Percentiles rank a stretch among this genome's conserved stretches.
These are phyloP conservation scores for Colletotrichum lini DNA, from an alignment of 2,329 filamentous ascomycete species.

Conservation along the genomic window DNA sequence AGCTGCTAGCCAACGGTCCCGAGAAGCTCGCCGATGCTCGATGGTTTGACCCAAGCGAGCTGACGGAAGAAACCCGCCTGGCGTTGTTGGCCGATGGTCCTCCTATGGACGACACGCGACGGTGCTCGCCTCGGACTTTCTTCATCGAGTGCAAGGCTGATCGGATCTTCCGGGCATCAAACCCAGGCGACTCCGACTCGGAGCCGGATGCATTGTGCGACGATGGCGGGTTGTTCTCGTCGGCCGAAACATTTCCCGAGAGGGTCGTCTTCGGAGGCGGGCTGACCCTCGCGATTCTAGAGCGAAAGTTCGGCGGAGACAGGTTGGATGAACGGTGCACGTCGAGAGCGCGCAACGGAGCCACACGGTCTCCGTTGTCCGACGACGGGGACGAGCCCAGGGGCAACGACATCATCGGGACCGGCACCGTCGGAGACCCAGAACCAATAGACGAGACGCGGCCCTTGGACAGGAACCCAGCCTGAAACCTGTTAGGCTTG, in stretches of 20 bases:
- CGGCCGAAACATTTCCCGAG: conserved; percentile 52
- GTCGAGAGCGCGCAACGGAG: conserved; percentile 67
- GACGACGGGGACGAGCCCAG: conserved; percentile 67
- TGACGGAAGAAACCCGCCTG: conserved; percentile 62
- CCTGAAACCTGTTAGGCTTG: conserved; percentile 85
- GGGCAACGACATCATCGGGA: conserved; percentile 70
- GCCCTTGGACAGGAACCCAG: conserved; percentile 83
- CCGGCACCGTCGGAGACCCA: conserved; percentile 73
- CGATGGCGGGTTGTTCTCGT: conserved; percentile 67
- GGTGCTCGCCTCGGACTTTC: conserved; percentile 55
- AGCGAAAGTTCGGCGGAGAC: conserved; percentile 58
- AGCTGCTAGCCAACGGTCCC: conserved; percentile 61
- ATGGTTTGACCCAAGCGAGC: conserved; percentile 23
- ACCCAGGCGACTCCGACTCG: conserved; percentile 64
- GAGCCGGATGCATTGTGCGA: conserved; percentile 59
- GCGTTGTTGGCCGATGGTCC: conserved; percentile 54
- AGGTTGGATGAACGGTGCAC: conserved; percentile 65
- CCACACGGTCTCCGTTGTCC: conserved; percentile 61
- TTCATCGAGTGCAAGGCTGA: conserved; percentile 69
- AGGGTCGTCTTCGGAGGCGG: conserved; percentile 52
- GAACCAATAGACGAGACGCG: conserved; percentile 57
- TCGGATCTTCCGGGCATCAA: conserved; percentile 69
- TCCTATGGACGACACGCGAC: conserved; percentile 59
- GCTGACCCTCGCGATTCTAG: conserved; percentile 49
- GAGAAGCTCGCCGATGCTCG: conserved; percentile 54